Base-by-base conservation (phyloP, 2,329 filamentous ascomycete genomes). In the Fusarium solani-melongenae region DNA sequence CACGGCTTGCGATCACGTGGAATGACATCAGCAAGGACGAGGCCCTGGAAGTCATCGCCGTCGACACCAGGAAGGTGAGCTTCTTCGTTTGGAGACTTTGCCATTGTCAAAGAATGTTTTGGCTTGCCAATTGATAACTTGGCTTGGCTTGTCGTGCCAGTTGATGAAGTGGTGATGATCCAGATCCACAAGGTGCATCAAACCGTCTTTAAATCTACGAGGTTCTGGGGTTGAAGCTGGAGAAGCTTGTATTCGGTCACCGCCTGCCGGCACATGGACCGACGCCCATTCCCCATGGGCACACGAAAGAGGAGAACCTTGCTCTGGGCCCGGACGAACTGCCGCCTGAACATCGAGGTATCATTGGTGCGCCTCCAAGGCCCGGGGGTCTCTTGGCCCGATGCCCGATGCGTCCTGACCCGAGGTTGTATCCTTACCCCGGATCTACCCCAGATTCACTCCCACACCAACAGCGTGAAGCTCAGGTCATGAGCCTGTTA, bases 1-100 rank as follows among this genome's bases (percentile, higher is more conserved):
- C 77, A 79, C 0, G 74, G 69, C 6, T 75, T 76, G 31, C 73
- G 71, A 5, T 73, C 49, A 4, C 38, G 71, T 6, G 77, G 77
- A 0, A 78, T 67, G 20, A 78, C 71, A 55, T 78, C 76, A 15
- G 56, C 65, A 6, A 78, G 76, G 51, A 76, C 69, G 0, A 78
- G 74, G 11, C 77, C 76, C 17, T 77, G 65, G 10, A 78, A 77
- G 20, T 77, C 73, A 9, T 76, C 58, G 1, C 38, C 49, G 2
- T 73, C 71, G 4, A 56, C 63, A 6, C 70, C 71, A n/a, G 71
- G 67, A 0, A 71, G 49, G 2, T 56, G 70, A 6, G 67, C 36
- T 27, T 73, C 71, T 57, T 73, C 70, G 1, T 59, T 53, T 14
- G 38, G 46, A 51, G 73, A 57, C 10, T 68, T 71, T 7, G 63